phyloP scores from a whole-genome alignment of 495 filamentous ascomycete genomes.

The Cercophora sp. region DNA sequence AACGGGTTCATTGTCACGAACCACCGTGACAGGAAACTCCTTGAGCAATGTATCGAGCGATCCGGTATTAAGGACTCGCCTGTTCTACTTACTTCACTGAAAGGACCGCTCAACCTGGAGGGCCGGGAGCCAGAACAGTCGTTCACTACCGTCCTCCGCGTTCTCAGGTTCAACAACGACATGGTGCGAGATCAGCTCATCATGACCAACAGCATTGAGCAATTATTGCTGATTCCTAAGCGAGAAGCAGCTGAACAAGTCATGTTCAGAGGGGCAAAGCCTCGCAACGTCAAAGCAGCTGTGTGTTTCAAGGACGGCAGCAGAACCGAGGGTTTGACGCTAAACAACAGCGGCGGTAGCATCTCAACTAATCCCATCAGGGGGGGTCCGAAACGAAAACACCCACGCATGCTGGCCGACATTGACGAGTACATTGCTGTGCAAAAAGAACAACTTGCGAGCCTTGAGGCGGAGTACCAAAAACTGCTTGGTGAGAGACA shows the following conservation, averaged over 20 bases:
- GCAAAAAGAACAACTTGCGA: conserved; percentile 36
- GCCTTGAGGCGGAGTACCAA: conserved; percentile 42
- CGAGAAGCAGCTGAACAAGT: conserved; percentile 60
- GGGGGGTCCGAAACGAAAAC: no score
- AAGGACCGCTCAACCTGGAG: conserved; percentile 52
- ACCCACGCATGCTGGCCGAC: conserved; percentile 81
- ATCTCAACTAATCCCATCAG: no score
- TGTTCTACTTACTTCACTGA: conserved; percentile 62
- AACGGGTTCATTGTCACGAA: conserved; percentile 76
- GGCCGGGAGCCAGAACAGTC: conserved; percentile 66
- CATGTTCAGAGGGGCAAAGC: conserved; percentile 60
- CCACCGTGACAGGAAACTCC: conserved; percentile 60
- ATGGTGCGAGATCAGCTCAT: conserved; percentile 76
- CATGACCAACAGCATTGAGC: conserved; percentile 78
- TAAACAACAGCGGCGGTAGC: no score
- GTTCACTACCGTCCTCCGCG: conserved; percentile 73
- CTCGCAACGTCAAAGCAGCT: conserved; percentile 69
- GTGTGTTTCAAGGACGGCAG: conserved; percentile 57
- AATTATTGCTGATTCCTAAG: conserved; percentile 70
- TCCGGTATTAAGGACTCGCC: conserved; percentile 50
- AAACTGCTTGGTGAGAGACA: conserved; percentile 33
- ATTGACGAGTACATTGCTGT: conserved; percentile 61
- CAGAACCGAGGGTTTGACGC: conserved; percentile 59
- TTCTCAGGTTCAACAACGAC: conserved; percentile 77
- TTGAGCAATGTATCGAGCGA: conserved; percentile 60